phyloP scores from a whole-genome alignment of 139 green algal genomes.

The Chlamydomonas asymmetrica region DNA sequence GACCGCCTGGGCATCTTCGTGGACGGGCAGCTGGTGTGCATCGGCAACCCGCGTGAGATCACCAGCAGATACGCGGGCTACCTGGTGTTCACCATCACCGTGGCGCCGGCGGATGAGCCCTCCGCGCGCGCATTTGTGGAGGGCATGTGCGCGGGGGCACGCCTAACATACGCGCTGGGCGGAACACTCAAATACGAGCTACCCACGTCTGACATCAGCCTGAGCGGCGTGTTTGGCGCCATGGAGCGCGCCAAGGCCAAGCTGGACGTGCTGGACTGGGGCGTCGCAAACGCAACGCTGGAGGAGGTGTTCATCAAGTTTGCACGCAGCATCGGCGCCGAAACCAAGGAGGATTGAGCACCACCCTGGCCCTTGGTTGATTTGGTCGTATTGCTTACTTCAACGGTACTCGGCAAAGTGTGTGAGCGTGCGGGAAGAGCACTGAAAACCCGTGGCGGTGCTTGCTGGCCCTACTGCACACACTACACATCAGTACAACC shows the following conservation, averaged over 20 bases:
- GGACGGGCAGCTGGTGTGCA: slow-evolving; percentile 80
- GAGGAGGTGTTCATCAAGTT: slow-evolving; percentile 88
- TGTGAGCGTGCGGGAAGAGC: too few relatives aligned
- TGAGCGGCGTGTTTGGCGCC: slow-evolving; percentile 66
- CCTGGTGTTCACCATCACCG: slow-evolving; percentile 80
- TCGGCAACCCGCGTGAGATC: slow-evolving; percentile 87
- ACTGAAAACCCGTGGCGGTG: too few relatives aligned
- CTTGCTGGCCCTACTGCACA: too few relatives aligned
- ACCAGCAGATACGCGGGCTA: slow-evolving; percentile 58
- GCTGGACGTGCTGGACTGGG: slow-evolving; percentile 65
- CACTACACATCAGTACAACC: too few relatives aligned
- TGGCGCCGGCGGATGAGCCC: slow-evolving; percentile 49
- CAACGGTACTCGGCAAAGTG: too few relatives aligned
- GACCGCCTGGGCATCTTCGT: slow-evolving; percentile 80
- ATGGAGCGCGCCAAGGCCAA: slow-evolving; percentile 54
- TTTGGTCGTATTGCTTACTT: too few relatives aligned
- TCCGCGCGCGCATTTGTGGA: slow-evolving; percentile 50
- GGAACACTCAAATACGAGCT: slow-evolving; percentile 73
- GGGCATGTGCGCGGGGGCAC: slow-evolving; percentile 42
- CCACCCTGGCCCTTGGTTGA: too few relatives aligned
- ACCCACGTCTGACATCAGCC: slow-evolving; percentile 51
- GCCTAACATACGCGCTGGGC: slow-evolving; percentile 70
- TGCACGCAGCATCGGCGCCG: slow-evolving; percentile 30
- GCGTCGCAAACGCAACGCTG: slow-evolving; percentile 85
- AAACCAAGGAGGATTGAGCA: slow-evolving; percentile 11